Evolutionary conservation across 257 asterid species (phyloP), one percentile per base, ranked within the genome.

Genomic region (Lavandula angustifolia): DNA sequence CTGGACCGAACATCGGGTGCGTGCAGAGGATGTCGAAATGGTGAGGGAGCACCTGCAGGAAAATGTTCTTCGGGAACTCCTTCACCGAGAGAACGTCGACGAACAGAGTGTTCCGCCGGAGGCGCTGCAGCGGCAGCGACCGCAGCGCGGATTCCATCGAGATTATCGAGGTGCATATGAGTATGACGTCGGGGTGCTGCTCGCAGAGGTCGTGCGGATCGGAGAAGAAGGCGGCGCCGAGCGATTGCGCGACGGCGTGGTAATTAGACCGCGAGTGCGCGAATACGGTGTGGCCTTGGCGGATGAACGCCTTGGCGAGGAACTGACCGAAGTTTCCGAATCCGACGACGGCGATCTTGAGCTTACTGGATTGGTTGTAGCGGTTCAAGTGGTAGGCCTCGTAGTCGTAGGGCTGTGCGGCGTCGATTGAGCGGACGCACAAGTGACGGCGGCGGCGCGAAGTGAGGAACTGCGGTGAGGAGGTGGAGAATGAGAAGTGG

Each of bases 1-100:
- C 95, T 0, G 95, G 97, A 7, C 97, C 97, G 49, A 90, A 87
- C 96, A 87, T 90, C 0, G 97, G 97, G 18, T 90, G 97, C n/a
- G 91, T 87, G 60, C 97, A 90, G 31, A 87, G 81, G 29, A 90
- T 73, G 46, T 87, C 97, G 51, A 90, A 90, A 61, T 87, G 92
- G 40, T 22, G 3, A 1, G 96, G 95, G 4, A 89, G 78, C 11
- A 65, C 17, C 61, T 84, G 84, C 14, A 80, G 75, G 67, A 87
- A 85, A 11, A 85, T 70, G 12, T 87, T 80, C 13, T 84, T 90
- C 2, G 95, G 94, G 14, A 90, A 87, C 11, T 83, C 97, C 37
- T 90, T 87, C 0, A 90, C 97, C 0, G 97, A 90, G 3, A 87
- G 69, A 14, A 85, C 97, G 60, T 90, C 97, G 3, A 87, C 92